These are phyloP conservation scores for Lyophyllum atratum DNA, from an alignment of 768 basidiomycete species.

Conservation along the genomic window DNA sequence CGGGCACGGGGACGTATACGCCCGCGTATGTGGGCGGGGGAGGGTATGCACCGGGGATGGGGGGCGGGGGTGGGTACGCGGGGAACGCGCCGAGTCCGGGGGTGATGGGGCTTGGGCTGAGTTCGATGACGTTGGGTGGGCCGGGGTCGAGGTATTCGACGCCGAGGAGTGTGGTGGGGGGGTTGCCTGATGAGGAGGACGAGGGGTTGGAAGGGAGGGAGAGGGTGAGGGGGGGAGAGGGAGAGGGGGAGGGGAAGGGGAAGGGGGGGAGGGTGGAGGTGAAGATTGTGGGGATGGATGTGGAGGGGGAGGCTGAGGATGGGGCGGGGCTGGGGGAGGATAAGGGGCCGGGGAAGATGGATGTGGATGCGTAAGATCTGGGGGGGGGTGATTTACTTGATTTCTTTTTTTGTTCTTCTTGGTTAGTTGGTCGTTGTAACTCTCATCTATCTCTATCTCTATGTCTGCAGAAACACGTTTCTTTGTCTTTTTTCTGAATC, in stretches of 20 bases:
- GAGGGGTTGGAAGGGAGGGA: neutral
- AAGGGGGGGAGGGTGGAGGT: slow-evolving; percentile 22
- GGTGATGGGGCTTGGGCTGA: slow-evolving; percentile 18
- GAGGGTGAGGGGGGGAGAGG: neutral
- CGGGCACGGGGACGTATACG: slow-evolving; percentile 26
- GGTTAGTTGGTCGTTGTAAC: neutral
- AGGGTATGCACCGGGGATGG: too few relatives aligned
- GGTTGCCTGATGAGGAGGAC: slow-evolving; percentile 20
- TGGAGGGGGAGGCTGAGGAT: slow-evolving; percentile 14
- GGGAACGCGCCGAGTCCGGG: neutral
- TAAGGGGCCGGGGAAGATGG: slow-evolving; percentile 24
- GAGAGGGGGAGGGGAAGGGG: neutral
- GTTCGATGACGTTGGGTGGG: slow-evolving; percentile 31
- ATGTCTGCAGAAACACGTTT: neutral
- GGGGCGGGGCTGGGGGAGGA: slow-evolving; percentile 1
- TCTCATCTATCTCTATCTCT: neutral
- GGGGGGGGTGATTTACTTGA: neutral
- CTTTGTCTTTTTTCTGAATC: too few relatives aligned
- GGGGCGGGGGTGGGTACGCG: neutral
- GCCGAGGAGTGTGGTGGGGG: slow-evolving; percentile 22
- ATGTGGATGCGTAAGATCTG: slow-evolving; percentile 23
- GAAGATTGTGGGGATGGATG: slow-evolving; percentile 28
- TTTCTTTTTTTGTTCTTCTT: neutral
- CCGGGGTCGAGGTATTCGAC: slow-evolving; percentile 24
- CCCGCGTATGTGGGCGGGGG: slow-evolving; percentile 14